phyloP scores from a whole-genome alignment of 805 yeast genomes.

The Yamadazyma nakazawae region DNA sequence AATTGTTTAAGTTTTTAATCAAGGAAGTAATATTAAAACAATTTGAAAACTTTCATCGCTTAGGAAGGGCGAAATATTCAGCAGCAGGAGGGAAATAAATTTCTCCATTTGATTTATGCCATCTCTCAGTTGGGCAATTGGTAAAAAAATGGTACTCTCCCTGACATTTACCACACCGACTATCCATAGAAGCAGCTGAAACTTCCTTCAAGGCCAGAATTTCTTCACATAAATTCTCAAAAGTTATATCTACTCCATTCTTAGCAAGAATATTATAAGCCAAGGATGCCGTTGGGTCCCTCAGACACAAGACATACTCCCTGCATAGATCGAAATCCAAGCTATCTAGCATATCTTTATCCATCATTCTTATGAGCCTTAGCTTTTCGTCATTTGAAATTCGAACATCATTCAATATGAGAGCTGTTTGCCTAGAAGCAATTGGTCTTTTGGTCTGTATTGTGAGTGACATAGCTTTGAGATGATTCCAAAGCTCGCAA shows the following conservation, averaged over 20 bases:
- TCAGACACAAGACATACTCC: constrained; percentile 1
- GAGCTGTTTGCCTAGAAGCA: background rate
- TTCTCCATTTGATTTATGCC: background rate
- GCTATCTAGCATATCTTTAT: background rate
- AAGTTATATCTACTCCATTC: background rate
- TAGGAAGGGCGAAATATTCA: background rate
- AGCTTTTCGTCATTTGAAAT: background rate
- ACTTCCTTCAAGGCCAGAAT: background rate
- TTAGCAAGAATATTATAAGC: constrained; percentile 1
- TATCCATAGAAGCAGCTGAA: constrained; percentile 2
- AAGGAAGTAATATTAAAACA: background rate
- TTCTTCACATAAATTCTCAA: background rate
- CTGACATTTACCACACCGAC: constrained; percentile 3
- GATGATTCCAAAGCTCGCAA: background rate
- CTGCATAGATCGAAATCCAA: constrained; percentile 2
- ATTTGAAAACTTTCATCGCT: background rate
- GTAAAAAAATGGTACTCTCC: background rate
- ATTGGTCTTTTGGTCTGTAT: background rate
- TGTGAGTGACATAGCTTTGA: background rate
- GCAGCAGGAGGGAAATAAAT: background rate
- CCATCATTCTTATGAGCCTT: background rate
- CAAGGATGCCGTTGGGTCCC: background rate
- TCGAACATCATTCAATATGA: background rate
- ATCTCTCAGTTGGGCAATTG: background rate
- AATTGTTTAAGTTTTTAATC: no score